Evolutionary conservation across 331 rosid species (phyloP).

Genomic region (Prunus yedoensis): DNA sequence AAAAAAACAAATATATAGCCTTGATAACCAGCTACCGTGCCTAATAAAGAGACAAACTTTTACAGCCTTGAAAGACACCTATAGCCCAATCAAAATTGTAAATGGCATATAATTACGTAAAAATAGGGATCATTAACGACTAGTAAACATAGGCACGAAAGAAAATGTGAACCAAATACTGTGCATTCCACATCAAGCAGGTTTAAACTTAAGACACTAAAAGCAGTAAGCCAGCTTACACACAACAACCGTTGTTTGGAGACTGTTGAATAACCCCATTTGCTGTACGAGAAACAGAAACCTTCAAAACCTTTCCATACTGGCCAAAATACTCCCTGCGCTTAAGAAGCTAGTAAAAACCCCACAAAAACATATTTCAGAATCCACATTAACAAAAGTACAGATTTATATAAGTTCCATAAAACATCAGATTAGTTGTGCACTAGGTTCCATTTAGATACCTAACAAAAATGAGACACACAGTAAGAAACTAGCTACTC

Average conservation of each 20-base stretch:
- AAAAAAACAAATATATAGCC: background rate
- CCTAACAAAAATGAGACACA: background rate
- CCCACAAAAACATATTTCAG: background rate
- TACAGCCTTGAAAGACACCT: background rate
- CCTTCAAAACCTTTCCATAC: constrained; percentile 93
- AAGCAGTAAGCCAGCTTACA: constrained; percentile 52
- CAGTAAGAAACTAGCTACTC: constrained; percentile 19
- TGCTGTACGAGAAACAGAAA: constrained; percentile 88
- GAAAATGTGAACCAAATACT: background rate
- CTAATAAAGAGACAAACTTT: background rate
- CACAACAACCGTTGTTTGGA: constrained; percentile 92
- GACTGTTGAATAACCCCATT: constrained; percentile 92
- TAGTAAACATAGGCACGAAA: background rate
- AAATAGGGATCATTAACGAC: background rate
- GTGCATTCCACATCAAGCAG: background rate
- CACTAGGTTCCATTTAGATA: background rate
- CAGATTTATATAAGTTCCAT: background rate
- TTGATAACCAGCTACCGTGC: background rate
- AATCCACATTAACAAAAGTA: background rate
- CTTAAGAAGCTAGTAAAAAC: constrained; percentile 69
- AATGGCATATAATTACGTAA: background rate
- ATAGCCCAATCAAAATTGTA: background rate
- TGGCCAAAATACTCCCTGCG: constrained; percentile 89
- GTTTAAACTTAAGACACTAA: constrained; percentile 12
- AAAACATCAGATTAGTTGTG: background rate